Evolutionary conservation across 2,329 filamentous ascomycete genomes (phyloP), one percentile per base, ranked within the genome.

Genomic region (Shiraia sp.): DNA sequence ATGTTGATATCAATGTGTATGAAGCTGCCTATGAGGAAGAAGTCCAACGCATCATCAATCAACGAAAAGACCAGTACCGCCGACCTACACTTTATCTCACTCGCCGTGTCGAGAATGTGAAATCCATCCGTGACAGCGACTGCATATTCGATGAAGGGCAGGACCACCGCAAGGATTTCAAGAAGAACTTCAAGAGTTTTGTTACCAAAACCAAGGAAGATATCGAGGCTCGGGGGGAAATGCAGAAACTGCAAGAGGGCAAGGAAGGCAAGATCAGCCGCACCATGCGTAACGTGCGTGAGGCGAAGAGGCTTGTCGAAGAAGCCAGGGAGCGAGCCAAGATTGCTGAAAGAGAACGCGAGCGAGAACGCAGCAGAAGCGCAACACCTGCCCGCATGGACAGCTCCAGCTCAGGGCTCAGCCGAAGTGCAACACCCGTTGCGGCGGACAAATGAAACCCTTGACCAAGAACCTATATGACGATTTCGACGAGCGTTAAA

Each of bases 11-110:
- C 56, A 85, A 93, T 61, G 86, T 97, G 43, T 96, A 96, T 66
- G 89, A 95, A 66, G 82, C 80, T 1, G 92, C 92, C 0, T 96
- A 95, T 65, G 83, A 88, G 60, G 81, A 87, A 47, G 89, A 96
- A 70, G 81, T 93, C 19, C 80, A 86, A 44, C 80, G 85, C 12
- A 92, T 96, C 57, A 71, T 80, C 68, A 38, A 42, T 12, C 73
- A 49, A 61, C 71, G 48, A 61, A 74, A 55, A 72, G 75, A 42
- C 66, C 55, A 57, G 14, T 48, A 57, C 24, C 55, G 65, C 29
- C 44, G 58, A 0, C 66, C 83, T 1, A 83, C 77, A 13, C 75
- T 88, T 12, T 87, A 85, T 44, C 68, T 78, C 10, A 77, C 72
- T 0, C 66, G 75, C 10, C 67, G 75, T 23, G 75, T 78, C 17